phyloP scores from a whole-genome alignment of 2,329 filamentous ascomycete genomes.

The Phaeosphaeriaceae sp. region DNA sequence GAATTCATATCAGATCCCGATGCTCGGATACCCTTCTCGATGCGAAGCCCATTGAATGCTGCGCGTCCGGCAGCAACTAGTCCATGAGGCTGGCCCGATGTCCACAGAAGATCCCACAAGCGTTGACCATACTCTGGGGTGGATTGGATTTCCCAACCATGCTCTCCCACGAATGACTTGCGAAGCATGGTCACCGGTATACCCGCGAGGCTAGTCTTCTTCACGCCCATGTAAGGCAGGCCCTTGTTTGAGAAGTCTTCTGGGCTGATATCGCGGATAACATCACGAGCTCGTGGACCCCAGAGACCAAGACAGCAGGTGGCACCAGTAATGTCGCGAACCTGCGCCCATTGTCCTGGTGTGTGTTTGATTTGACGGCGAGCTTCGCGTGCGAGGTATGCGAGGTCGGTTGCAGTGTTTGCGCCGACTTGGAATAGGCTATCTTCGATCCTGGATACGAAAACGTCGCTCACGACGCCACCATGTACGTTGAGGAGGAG shows the following conservation, averaged over 20 bases:
- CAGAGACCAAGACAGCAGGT: constrained; percentile 69
- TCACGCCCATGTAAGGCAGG: constrained; percentile 60
- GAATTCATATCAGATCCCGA: constrained; percentile 66
- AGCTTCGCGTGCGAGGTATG: constrained; percentile 63
- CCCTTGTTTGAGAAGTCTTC: constrained; percentile 57
- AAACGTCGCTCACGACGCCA: constrained; percentile 64
- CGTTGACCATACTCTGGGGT: constrained; percentile 64
- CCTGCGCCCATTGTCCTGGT: constrained; percentile 56
- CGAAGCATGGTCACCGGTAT: constrained; percentile 64
- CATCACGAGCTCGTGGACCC: constrained; percentile 63
- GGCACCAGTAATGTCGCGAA: constrained; percentile 66
- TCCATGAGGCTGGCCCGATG: constrained; percentile 62
- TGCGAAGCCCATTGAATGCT: constrained; percentile 64
- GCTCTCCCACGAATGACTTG: constrained; percentile 67
- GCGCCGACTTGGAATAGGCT: constrained; percentile 63
- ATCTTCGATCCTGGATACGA: constrained; percentile 60
- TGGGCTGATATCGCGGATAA: constrained; percentile 55
- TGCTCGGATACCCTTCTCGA: constrained; percentile 66
- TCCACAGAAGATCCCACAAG: constrained; percentile 66
- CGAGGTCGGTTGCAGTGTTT: constrained; percentile 62
- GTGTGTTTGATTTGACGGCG: constrained; percentile 53
- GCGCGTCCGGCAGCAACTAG: constrained; percentile 65
- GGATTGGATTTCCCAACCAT: constrained; percentile 68
- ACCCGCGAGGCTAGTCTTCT: constrained; percentile 58
- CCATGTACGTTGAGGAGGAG: constrained; percentile 63